Evolutionary conservation across 2,329 filamentous ascomycete species (phyloP), one percentile per base, ranked within the genome.

Genomic region (Verticillium dahliae): DNA sequence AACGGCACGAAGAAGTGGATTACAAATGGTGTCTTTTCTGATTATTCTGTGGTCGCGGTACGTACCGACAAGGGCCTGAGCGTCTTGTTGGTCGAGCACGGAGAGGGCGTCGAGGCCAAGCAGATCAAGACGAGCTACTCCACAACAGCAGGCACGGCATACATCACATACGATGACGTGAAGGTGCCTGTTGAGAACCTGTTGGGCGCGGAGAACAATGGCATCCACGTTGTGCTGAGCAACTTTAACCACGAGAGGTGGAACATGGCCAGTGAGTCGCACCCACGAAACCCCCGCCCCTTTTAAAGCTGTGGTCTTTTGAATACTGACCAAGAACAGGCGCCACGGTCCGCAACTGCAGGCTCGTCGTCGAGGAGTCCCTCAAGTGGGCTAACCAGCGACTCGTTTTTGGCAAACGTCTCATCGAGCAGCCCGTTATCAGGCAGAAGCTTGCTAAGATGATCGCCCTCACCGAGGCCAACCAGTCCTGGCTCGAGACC

Each of bases 201-300:
- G 15, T 79, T 96, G 6, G 92, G 92, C 64, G 80, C 90, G 71
- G 91, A 96, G 76, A 86, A 95, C 80, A 90, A 94, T 78, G 92
- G 92, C 6, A 93, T 96, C 70, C 84, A 88, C 64, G 90, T 95
- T 35, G 91, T 96, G 70, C 78, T 95, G 71, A 86, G 84, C 76
- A 96, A 96, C 78, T 96, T 96, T 79, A 95, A 95, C 80, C 90
- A 95, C 76, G 90, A 92, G 78, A 84, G 90, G 37, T 92, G 89
- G 82, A 88, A 84, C 76, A 91, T 93, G 89, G 80, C 81, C 61
- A 87, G 85, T 80, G 76, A 73, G 78, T 77, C 22, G 15, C 56
- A 57, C 39, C 34, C 54, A n/a, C 10, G 27, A 35, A 56, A 33
- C n/a, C 57, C 13, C 22, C 2, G 11, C 33, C 70, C 73, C 58